These are phyloP conservation scores for Rhodamnia rubescens DNA, from an alignment of 345 rosid genomes.

Conservation along the genomic window DNA sequence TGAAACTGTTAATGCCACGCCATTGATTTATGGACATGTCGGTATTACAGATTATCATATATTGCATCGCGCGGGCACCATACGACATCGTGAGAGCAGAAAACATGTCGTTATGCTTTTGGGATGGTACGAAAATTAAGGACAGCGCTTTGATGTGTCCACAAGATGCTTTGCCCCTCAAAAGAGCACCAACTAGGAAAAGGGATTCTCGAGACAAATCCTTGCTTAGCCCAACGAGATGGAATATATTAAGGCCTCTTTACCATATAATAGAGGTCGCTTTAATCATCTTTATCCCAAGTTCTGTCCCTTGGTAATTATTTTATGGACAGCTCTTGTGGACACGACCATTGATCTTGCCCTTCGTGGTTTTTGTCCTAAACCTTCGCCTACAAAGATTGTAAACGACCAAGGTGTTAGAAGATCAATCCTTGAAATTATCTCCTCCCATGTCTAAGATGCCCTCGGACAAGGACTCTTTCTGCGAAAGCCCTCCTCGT, in stretches of 20 bases:
- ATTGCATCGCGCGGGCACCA: neutral
- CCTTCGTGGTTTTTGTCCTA: neutral
- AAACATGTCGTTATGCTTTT: neutral
- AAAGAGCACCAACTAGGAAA: neutral
- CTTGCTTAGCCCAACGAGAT: neutral
- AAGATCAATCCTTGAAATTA: neutral
- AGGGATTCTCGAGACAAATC: neutral
- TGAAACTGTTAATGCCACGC: rapidly evolving
- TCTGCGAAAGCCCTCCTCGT: too few relatives aligned
- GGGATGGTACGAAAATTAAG: neutral
- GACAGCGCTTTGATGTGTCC: neutral
- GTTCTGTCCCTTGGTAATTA: neutral
- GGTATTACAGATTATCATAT: neutral
- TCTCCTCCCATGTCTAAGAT: neutral
- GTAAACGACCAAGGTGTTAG: neutral
- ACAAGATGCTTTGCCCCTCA: neutral
- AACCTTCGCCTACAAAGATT: neutral
- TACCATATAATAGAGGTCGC: neutral
- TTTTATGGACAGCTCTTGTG: neutral
- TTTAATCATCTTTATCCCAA: neutral
- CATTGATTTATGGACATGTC: neutral
- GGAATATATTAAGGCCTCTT: neutral
- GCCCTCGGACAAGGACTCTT: neutral
- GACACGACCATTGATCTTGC: neutral
- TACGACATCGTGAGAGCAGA: neutral